Evolutionary conservation across 331 rosid genomes (phyloP).

Genomic region (Prunus yedoensis): DNA sequence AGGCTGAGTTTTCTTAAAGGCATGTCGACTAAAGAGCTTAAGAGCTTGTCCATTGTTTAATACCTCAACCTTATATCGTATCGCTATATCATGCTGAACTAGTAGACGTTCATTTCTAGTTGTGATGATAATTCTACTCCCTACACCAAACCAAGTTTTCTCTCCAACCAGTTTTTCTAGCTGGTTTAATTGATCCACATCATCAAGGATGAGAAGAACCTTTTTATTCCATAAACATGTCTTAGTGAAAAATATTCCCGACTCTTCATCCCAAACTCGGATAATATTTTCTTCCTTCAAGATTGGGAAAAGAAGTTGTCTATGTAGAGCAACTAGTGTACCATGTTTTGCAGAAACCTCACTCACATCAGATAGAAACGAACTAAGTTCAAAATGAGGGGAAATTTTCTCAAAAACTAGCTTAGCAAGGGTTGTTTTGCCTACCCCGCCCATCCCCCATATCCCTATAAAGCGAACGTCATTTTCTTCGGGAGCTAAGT

Average conservation of each 20-base stretch:
- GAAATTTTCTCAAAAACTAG: background rate
- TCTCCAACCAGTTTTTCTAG: conserved; percentile 1
- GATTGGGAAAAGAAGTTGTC: conserved; percentile 2
- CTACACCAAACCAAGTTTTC: conserved; percentile 10
- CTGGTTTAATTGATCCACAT: conserved; percentile 17
- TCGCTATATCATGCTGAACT: conserved; percentile 1
- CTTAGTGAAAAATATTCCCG: background rate
- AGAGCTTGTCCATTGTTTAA: conserved; percentile 11
- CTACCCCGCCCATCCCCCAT: conserved; percentile 31
- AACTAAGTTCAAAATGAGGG: conserved; percentile 4
- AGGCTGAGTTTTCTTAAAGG: background rate
- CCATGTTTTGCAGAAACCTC: background rate
- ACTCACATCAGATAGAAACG: conserved; percentile 18
- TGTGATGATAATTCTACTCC: conserved; percentile 23
- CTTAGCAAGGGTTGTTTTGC: conserved; percentile 29
- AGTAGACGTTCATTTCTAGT: conserved; percentile 20
- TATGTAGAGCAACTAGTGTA: background rate
- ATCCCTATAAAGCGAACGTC: conserved; percentile 22
- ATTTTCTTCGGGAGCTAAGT: background rate
- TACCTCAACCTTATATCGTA: background rate
- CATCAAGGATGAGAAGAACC: conserved; percentile 20
- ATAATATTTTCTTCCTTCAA: background rate
- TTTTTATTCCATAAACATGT: background rate
- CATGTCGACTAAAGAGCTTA: conserved; percentile 10
- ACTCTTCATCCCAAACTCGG: background rate